A percentile compares a stretch with the other conserved stretches of the same genome.
These are phyloP conservation scores for Lentinula detonsa DNA, from an alignment of 768 basidiomycete species.

Conservation along the genomic window DNA sequence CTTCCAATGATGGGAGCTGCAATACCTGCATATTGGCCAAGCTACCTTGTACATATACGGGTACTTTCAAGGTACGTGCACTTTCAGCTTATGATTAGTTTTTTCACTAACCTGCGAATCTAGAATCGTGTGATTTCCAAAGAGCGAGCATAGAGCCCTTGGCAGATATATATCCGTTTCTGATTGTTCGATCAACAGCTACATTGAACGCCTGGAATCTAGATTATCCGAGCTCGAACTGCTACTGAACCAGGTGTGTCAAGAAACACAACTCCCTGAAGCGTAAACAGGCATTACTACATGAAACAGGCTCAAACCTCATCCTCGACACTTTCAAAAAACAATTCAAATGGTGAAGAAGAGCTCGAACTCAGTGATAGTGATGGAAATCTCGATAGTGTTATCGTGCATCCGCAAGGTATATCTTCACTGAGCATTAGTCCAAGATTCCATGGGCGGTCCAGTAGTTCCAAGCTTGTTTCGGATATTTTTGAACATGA, in stretches of 20 bases:
- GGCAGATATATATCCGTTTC: neutral
- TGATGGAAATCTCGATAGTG: neutral
- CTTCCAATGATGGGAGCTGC: neutral
- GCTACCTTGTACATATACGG: neutral
- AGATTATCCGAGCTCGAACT: neutral
- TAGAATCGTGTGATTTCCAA: slow-evolving; percentile 3
- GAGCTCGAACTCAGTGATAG: neutral
- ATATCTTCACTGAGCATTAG: neutral
- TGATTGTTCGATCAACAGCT: neutral
- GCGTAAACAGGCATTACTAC: neutral
- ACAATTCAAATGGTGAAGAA: neutral
- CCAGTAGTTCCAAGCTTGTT: neutral
- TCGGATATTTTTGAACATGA: neutral
- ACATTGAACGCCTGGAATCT: slow-evolving; percentile 1
- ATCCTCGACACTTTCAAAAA: neutral
- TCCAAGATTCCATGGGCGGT: slow-evolving; percentile 1
- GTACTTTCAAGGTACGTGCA: neutral
- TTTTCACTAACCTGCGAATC: neutral
- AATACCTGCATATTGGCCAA: neutral
- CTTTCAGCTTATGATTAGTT: no score
- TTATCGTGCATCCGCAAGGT: neutral
- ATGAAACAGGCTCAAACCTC: neutral
- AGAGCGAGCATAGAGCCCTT: neutral
- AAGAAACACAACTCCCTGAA: neutral
- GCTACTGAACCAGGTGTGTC: neutral